Conservation (phyloP, 257 asterid species). For the Striga asiatica region DNA sequence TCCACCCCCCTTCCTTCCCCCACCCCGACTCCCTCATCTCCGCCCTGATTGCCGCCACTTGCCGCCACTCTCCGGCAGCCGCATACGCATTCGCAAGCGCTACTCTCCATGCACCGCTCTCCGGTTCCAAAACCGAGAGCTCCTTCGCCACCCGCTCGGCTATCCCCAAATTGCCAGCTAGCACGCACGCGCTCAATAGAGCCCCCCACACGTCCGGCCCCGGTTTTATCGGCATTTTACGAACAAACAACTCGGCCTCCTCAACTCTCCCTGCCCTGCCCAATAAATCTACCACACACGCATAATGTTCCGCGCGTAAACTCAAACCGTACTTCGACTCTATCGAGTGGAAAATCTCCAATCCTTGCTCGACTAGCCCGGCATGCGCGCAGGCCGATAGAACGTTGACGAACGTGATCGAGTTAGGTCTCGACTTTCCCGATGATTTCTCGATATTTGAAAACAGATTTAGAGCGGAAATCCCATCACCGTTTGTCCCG, state of each 20-base stretch:
- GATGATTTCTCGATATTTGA: constrained; percentile 5
- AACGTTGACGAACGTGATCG: constrained; percentile 24
- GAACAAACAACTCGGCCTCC: constrained; percentile 28
- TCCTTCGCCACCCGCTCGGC: constrained; percentile 36
- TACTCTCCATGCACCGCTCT: constrained; percentile 32
- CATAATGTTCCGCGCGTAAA: constrained; percentile 25
- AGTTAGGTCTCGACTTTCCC: constrained; percentile 15
- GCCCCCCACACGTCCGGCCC: constrained; percentile 35
- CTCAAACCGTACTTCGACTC: constrained; percentile 11
- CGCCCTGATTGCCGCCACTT: constrained; percentile 22
- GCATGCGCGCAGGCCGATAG: constrained; percentile 39
- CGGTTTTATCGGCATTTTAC: constrained; percentile 17
- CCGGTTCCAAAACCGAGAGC: constrained; percentile 24
- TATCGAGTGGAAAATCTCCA: constrained; percentile 24
- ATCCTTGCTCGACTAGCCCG: constrained; percentile 30
- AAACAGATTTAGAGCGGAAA: constrained; percentile 18
- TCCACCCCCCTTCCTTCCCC: constrained; percentile 43
- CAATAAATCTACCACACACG: constrained; percentile 37
- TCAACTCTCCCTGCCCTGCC: constrained; percentile 33
- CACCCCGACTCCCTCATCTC: constrained; percentile 23
- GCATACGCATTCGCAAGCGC: constrained; percentile 36
- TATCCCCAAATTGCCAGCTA: constrained; percentile 9
- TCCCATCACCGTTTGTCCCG: constrained; percentile 29
- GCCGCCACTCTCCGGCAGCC: constrained; percentile 24
- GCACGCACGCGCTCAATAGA: constrained; percentile 24